Conservation (phyloP, 2,329 filamentous ascomycete genomes). For the Apiospora aurea region DNA sequence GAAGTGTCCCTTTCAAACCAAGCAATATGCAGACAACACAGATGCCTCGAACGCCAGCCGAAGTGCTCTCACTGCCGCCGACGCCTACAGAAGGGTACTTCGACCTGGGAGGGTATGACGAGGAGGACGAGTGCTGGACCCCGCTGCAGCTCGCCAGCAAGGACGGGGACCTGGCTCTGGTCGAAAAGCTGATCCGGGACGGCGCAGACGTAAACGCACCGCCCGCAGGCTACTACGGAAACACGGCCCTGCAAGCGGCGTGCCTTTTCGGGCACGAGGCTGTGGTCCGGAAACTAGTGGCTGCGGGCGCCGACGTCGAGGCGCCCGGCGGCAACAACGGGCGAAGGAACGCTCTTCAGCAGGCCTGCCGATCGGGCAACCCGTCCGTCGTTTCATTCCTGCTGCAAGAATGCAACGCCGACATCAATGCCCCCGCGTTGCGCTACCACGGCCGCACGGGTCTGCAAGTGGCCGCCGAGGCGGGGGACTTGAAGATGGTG, state of each 20-base stretch:
- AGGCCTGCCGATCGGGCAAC: slow-evolving; percentile 40
- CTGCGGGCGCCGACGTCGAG: slow-evolving; percentile 35
- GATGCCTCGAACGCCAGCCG: slow-evolving; percentile 5
- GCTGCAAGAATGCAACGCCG: slow-evolving; percentile 31
- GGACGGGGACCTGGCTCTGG: slow-evolving; percentile 39
- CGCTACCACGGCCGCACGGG: slow-evolving; percentile 44
- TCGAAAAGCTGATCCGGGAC: slow-evolving; percentile 36
- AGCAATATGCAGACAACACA: neutral
- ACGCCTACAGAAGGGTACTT: neutral
- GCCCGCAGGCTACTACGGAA: slow-evolving; percentile 36
- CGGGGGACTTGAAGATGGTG: slow-evolving; percentile 38
- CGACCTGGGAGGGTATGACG: slow-evolving; percentile 33
- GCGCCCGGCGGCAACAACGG: slow-evolving; percentile 40
- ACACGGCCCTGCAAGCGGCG: slow-evolving; percentile 41
- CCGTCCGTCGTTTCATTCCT: slow-evolving; percentile 34
- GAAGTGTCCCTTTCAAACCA: neutral
- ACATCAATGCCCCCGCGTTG: slow-evolving; percentile 38
- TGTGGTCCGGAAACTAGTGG: slow-evolving; percentile 33
- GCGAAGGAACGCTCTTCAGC: slow-evolving; percentile 46
- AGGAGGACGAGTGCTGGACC: slow-evolving; percentile 40
- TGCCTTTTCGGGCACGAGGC: slow-evolving; percentile 35
- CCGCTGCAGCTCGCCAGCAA: slow-evolving; percentile 44
- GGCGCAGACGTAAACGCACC: slow-evolving; percentile 37
- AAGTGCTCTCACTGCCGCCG: neutral
- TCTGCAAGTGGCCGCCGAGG: slow-evolving; percentile 45